Evolutionary conservation across 345 rosid species (phyloP), one percentile per base, ranked within the genome.

Genomic region (Viola odorata): DNA sequence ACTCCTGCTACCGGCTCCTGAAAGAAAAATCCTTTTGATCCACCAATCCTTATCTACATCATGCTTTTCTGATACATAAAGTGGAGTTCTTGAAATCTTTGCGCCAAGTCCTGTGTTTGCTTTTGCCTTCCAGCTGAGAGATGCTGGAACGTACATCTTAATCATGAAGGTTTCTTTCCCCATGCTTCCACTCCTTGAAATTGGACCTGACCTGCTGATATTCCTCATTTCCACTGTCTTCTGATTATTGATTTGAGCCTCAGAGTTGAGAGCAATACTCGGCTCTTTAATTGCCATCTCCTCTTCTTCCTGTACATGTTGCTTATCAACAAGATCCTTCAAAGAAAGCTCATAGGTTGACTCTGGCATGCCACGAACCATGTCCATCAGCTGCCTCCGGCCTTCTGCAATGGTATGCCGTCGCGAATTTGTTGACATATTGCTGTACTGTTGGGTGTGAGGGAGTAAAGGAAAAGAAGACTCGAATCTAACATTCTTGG

Each of bases 321-420:
- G 67, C 60, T 67, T 70, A 41, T 75, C 83, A 52, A 85, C 87
- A 12, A 82, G 62, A 69, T 82, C 87, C 70, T 78, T 80, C 15
- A 85, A 50, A 16, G 85, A 82, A 45, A 85, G 87, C 61, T 85
- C 91, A 58, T 70, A 77, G 52, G 63, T 53, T 1, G 76, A 69
- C 63, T 82, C 85, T 0, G 85, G 85, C 82, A 85, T 57, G 68
- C 62, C 48, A 8, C 52, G 55, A 50, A 82, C 61, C 80, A 72
- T 82, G 71, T 78, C 80, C 87, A 82, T 80, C n/a, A 85, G 78
- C 78, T 81, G 70, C 68, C 55, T 83, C 64, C 86, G 79, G 5
- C 82, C 86, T 48, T 85, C 77, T 41, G 64, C 74, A 5, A 82
- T 73, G 6, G 52, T 59, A 16, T 70, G 70, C 7, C 54, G 52